These are phyloP conservation scores for Argentina anserina DNA, from an alignment of 306 rosid genomes.

Conservation along the genomic window DNA sequence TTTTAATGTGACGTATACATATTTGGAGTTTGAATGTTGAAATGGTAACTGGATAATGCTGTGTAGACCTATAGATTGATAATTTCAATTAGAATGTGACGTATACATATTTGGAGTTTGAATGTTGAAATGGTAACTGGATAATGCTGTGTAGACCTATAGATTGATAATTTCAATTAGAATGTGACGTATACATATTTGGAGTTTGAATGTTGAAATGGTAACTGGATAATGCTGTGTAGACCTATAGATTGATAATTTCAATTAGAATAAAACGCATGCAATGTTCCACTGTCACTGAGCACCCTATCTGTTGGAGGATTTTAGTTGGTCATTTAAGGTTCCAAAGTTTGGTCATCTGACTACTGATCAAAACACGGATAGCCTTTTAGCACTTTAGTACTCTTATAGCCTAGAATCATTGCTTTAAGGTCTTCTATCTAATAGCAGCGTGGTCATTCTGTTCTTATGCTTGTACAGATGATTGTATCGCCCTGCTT, in stretches of 20 bases:
- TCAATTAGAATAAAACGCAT: neutral
- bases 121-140: constrained; percentile 3
- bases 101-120: constrained; percentile 6
- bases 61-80: neutral
- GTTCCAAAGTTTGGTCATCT: neutral
- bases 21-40: too few relatives aligned
- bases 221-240: neutral
- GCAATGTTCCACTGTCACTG: neutral
- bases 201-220: constrained; percentile 12
- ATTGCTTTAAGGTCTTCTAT: neutral
- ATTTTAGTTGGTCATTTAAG: neutral
- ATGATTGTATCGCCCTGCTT: neutral
- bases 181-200: neutral
- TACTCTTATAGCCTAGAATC: neutral
- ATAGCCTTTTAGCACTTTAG: neutral
- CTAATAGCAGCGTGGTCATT: neutral
- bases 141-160: neutral
- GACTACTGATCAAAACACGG: neutral
- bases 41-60: neutral
- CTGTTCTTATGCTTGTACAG: neutral
- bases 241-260: neutral
- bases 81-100: neutral
- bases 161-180: neutral
- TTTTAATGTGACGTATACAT: too few relatives aligned
- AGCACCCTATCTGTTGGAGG: neutral